Base-by-base conservation (phyloP, 768 basidiomycete genomes). In the Austroboletus festivus region DNA sequence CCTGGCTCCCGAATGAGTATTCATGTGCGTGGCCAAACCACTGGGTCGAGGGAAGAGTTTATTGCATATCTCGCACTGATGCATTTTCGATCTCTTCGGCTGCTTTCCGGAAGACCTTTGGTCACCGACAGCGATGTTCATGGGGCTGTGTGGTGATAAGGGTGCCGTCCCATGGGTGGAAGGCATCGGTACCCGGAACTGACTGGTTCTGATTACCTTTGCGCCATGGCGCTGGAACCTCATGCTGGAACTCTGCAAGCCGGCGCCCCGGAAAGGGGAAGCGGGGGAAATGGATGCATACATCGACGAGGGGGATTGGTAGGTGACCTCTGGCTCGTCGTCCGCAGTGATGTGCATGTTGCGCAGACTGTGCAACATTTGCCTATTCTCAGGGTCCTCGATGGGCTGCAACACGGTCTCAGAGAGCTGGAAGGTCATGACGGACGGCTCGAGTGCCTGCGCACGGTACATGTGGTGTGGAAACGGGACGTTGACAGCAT, bases 1-100 rank as follows among this genome's bases (percentile, higher is more conserved):
- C 57, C 71, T 77, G 2, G 71, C 73, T 12, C 78, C 78, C 0
- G 72, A 72, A 50, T 79, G 77, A 19, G 72, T 72, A 55, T 80
- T 78, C 78, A 77, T 75, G 57, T 79, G 77, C 22, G 77, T 79
- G 22, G 68, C 65, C 52, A 79, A 62, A 13, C 77, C 78, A 43
- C 77, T 78, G 5, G 78, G 77, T 3, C 77, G 68, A 15, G 77
- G 77, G 53, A 78, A 78, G 57, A 61, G 41, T 61, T 77, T 77
- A 1, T 57, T 51, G 63, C 77, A 79, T 5, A 71, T 62, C 9
- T 48, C 55, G 56, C 77, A 78, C 55, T 70, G 65, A 55, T 78
- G 77, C 75, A 77, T 77, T 55, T 79, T 78, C 3, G 72, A 68
- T 45, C 68, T 77, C 59, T 75, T 65, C 11, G 49, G 46, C 9